Conservation (phyloP, 2,329 filamentous ascomycete genomes). For the Penicillium sp. region DNA sequence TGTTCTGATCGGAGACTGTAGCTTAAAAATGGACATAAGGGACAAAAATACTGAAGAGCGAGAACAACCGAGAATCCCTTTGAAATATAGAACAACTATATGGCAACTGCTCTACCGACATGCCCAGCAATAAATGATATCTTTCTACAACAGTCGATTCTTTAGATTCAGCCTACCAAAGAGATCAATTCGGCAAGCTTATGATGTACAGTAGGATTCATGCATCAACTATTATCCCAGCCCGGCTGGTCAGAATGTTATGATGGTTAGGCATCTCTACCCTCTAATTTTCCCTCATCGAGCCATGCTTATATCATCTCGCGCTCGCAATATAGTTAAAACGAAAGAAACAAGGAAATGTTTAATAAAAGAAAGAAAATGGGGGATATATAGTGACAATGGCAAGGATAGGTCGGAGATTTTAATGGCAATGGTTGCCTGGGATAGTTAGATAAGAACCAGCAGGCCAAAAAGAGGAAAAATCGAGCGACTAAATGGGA, state of each 20-base stretch:
- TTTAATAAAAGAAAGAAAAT: neutral
- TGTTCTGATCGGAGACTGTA: neutral
- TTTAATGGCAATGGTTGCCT: neutral
- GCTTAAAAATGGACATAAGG: neutral
- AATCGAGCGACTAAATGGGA: neutral
- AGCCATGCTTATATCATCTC: neutral
- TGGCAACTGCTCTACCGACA: neutral
- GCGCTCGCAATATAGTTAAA: neutral
- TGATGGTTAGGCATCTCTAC: neutral
- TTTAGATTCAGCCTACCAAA: neutral
- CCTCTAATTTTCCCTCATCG: neutral
- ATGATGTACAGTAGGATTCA: constrained; percentile 8
- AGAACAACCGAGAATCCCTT: too few species aligned
- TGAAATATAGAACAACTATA: neutral
- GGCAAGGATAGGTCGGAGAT: neutral
- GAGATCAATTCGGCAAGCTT: neutral
- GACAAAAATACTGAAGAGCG: neutral
- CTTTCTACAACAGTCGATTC: neutral
- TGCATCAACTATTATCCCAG: constrained; percentile 1
- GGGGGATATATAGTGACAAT: neutral
- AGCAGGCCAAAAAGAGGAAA: neutral
- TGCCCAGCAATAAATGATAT: neutral
- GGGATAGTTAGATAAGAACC: neutral
- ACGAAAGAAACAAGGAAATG: neutral
- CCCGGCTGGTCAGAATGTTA: neutral